phyloP scores from a whole-genome alignment of 73 alveolate species.

The Uronychia setigera region DNA sequence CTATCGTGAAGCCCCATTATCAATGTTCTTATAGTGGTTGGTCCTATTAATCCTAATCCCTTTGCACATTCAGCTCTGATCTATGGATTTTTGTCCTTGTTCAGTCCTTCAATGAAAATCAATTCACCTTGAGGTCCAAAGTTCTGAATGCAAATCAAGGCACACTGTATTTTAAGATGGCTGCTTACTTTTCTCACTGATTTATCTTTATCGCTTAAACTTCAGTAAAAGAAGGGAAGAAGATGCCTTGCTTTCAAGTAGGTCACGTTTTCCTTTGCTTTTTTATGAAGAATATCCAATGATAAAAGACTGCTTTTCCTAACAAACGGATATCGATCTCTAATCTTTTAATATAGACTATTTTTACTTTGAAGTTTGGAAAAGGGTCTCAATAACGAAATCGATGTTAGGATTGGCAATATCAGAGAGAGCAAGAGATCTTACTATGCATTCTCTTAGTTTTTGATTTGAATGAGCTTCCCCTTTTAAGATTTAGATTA shows the following conservation, averaged over 20 bases:
- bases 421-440: slow-evolving; percentile 85
- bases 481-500: slow-evolving; percentile 75
- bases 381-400: slow-evolving; percentile 85
- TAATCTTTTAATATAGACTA: slow-evolving; percentile 21
- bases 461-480: slow-evolving; percentile 86
- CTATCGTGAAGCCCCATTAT: slow-evolving; percentile 88
- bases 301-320: slow-evolving; percentile 81
- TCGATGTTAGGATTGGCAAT: slow-evolving; percentile 85
- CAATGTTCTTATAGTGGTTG: slow-evolving; percentile 85
- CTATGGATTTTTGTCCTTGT: slow-evolving; percentile 83
- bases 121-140: slow-evolving; percentile 94
- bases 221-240: slow-evolving; percentile 84
- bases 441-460: slow-evolving; percentile 82
- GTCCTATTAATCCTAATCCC: slow-evolving; percentile 90
- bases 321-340: slow-evolving; percentile 74
- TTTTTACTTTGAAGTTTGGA: slow-evolving; percentile 66
- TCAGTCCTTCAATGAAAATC: slow-evolving; percentile 90
- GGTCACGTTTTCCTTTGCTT: slow-evolving; percentile 84
- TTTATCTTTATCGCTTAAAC: slow-evolving; percentile 80
- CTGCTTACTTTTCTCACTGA: slow-evolving; percentile 72
- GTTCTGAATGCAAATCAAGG: slow-evolving; percentile 79
- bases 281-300: slow-evolving; percentile 78
- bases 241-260: slow-evolving; percentile 87
- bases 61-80: slow-evolving; percentile 88
- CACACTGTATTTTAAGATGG: slow-evolving; percentile 10